phyloP scores from a whole-genome alignment of 495 filamentous ascomycete species.

The Daldinia concentrica region DNA sequence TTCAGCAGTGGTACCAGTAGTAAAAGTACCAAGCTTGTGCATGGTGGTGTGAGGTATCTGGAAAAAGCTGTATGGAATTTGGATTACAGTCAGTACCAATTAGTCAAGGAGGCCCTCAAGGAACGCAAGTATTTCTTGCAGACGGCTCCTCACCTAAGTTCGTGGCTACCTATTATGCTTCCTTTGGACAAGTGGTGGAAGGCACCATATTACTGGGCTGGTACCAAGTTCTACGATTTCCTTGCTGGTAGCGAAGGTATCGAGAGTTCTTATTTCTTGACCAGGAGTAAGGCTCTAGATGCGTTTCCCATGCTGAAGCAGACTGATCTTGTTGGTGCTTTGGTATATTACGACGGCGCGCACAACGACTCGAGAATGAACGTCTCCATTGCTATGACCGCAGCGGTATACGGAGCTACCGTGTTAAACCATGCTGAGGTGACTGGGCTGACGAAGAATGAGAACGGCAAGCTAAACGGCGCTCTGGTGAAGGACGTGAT shows the following conservation, averaged over 20 bases:
- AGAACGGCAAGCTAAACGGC: conserved; percentile 78
- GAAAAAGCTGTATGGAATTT: conserved; percentile 98
- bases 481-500: conserved; percentile 81
- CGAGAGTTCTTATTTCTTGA: conserved; percentile 96
- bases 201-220: conserved; percentile 95
- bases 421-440: conserved; percentile 95
- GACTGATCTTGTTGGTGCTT: conserved; percentile 83
- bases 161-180: conserved; percentile 97
- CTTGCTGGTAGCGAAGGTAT: conserved; percentile 95
- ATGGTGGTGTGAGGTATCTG: conserved; percentile 94
- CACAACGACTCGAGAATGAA: conserved; percentile 99
- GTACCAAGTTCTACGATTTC: conserved; percentile 95
- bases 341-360: conserved; percentile 98
- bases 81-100: conserved; percentile 92
- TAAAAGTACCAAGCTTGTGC: conserved; percentile 97
- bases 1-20: conserved; percentile 93
- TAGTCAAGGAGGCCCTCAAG: conserved; percentile 94
- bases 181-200: conserved; percentile 97
- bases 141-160: conserved; percentile 93
- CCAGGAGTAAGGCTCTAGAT: conserved; percentile 92
- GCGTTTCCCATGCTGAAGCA: conserved; percentile 97
- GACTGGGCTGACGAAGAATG: conserved; percentile 82
- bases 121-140: conserved; percentile 96
- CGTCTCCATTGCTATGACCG: conserved; percentile 93
- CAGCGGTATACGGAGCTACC: conserved; percentile 90